Evolutionary conservation across 305 asterid species (phyloP).

Genomic region (Ilex paraguariensis): DNA sequence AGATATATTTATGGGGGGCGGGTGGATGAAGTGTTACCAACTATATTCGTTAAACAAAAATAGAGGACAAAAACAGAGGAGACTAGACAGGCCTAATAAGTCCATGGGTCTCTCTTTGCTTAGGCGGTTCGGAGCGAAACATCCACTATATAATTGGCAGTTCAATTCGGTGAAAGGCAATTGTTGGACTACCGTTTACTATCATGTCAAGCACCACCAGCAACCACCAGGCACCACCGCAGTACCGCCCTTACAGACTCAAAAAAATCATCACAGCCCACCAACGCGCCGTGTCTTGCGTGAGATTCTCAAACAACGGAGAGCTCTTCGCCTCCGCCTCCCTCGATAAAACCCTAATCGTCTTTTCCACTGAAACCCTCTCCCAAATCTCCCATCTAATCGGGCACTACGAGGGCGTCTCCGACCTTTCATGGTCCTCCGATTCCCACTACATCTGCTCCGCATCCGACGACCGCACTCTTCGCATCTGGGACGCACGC

Average conservation of each 20-base stretch:
- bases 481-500: constrained; percentile 87
- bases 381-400: constrained; percentile 42
- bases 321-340: constrained; percentile 77
- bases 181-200: not conserved
- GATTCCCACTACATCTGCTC: constrained; percentile 88
- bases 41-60: too few relatives aligned
- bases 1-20: too few relatives aligned
- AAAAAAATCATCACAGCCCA: constrained; percentile 48
- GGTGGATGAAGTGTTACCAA: too few relatives aligned
- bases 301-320: constrained; percentile 76
- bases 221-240: constrained; percentile 22
- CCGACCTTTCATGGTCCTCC: constrained; percentile 84
- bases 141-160: too few relatives aligned
- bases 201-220: constrained; percentile 39
- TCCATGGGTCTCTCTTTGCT: too few relatives aligned
- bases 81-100: too few relatives aligned
- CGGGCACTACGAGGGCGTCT: constrained; percentile 82
- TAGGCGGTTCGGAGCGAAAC: too few relatives aligned
- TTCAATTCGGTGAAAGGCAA: too few relatives aligned
- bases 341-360: constrained; percentile 72
- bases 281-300: constrained; percentile 62
- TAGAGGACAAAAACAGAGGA: too few relatives aligned
- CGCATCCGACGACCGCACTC: constrained; percentile 90
- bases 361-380: constrained; percentile 71
- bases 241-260: constrained; percentile 61